phyloP scores from a whole-genome alignment of 345 rosid genomes.

The Brassica napus region DNA sequence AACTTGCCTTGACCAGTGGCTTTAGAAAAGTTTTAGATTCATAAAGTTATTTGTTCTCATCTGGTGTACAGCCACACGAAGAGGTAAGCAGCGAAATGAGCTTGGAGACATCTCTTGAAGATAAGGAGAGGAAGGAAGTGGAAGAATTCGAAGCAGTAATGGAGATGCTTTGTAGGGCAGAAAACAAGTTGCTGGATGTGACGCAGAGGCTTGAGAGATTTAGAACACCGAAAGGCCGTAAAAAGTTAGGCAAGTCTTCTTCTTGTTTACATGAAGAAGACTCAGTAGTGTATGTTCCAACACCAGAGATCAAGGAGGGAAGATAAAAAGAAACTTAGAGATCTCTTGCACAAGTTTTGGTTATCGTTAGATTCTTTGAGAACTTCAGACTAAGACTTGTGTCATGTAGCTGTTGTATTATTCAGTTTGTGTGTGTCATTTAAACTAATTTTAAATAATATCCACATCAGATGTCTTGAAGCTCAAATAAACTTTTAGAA shows the following conservation, averaged over 20 bases:
- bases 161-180: constrained; percentile 66
- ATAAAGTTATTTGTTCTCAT: not conserved
- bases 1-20: constrained; percentile 7
- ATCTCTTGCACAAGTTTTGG: constrained; percentile 23
- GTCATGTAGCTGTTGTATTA: constrained; percentile 16
- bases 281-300: constrained; percentile 65
- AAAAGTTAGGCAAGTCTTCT: constrained; percentile 46
- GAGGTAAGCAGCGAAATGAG: constrained; percentile 11
- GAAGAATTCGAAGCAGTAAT: constrained; percentile 55
- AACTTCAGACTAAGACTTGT: not conserved
- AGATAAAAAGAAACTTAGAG: not conserved
- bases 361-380: constrained; percentile 24
- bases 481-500: constrained; percentile 4
- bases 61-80: constrained; percentile 24
- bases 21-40: not conserved
- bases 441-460: not conserved
- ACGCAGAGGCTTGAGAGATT: constrained; percentile 44
- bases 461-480: constrained; percentile 15
- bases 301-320: constrained; percentile 67
- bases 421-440: constrained; percentile 14
- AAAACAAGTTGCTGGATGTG: constrained; percentile 55
- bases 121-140: constrained; percentile 33
- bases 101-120: constrained; percentile 5
- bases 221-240: constrained; percentile 39
- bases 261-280: constrained; percentile 44